Evolutionary conservation across 257 asterid genomes (phyloP), one percentile per base, ranked within the genome.

Genomic region (Nicotiana sylvestris): DNA sequence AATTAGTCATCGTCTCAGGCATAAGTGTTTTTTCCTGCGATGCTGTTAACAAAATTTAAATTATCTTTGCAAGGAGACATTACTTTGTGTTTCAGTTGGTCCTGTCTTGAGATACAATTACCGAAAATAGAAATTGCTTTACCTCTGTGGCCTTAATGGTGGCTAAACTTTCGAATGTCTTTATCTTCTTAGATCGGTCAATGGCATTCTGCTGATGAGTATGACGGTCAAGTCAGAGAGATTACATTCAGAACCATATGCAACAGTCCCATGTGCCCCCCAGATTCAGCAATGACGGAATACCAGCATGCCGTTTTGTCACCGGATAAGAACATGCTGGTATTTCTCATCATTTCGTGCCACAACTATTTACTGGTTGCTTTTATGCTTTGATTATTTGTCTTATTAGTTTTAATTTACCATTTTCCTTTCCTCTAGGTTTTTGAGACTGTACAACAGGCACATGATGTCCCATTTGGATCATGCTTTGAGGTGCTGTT

Each of bases 381-480:
- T 27, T 76, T 76, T 51, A 27, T 74, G 80, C 80, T 76, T 12
- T 76, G 53, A 51, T 51, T 8, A 51, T 76, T 76, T 76, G 25
- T 74, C 43, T 2, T 62, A 4, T 29, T 29, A 15, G 51, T 27
- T 27, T 27, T 51, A 15, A 16, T 76, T 46, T 51, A 51, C 64
- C 64, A 15, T 76, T 76, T 74, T 27, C 62, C 80, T 76, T 51
- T 51, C 62, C 13, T 68, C 53, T 86, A 95, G 99, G 93, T 92
- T 85, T 94, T 95, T 85, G 99, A 95, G 94, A 91, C 94, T 39
- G 87, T 89, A 88, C 98, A 94, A 83, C 96, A 92, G 91, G 92
- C 99, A 21, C 97, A 91, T 87, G 98, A 93, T 81, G 97, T 95
- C 85, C 98, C 99, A 56, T 95, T 95, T 85, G 98, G 98, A 29